phyloP scores from a whole-genome alignment of 1,284 basidiomycete genomes.

The Papiliotrema flavescens region DNA sequence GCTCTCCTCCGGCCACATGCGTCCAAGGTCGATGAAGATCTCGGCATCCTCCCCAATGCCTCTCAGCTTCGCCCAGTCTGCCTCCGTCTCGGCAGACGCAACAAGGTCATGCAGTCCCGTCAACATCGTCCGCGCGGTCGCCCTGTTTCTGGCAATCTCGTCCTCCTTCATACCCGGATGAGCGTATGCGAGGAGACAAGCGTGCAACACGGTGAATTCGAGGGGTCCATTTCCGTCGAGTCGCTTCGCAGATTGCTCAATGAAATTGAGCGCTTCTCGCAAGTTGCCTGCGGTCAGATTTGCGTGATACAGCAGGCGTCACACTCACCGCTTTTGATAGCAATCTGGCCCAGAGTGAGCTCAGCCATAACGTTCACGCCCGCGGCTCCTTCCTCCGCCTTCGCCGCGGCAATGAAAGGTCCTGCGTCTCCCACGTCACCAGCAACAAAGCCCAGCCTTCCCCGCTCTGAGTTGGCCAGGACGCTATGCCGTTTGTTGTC shows the following conservation, averaged over 20 bases:
- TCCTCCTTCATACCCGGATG: conserved; percentile 70
- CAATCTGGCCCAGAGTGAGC: conserved; percentile 80
- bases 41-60: conserved; percentile 71
- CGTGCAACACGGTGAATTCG: conserved; percentile 83
- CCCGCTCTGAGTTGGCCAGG: conserved; percentile 71
- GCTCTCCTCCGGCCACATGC: conserved; percentile 78
- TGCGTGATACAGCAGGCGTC: not conserved
- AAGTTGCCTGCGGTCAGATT: conserved; percentile 55
- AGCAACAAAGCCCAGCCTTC: conserved; percentile 70
- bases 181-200: conserved; percentile 74
- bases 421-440: conserved; percentile 61
- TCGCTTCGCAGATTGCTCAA: conserved; percentile 63
- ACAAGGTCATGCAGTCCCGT: conserved; percentile 69
- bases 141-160: conserved; percentile 67
- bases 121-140: conserved; percentile 72
- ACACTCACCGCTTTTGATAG: conserved; percentile 66
- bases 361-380: conserved; percentile 64
- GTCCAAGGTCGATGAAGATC: conserved; percentile 79
- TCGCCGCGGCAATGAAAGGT: conserved; percentile 70
- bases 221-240: conserved; percentile 50
- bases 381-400: conserved; percentile 60
- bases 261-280: conserved; percentile 60
- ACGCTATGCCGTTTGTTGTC: conserved; percentile 79
- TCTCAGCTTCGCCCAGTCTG: conserved; percentile 52
- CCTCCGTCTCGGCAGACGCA: conserved; percentile 48